Evolutionary conservation across 192 early-diverging fungal species (phyloP), one percentile per base, ranked within the genome.

Genomic region (Mortierella antarctica): DNA sequence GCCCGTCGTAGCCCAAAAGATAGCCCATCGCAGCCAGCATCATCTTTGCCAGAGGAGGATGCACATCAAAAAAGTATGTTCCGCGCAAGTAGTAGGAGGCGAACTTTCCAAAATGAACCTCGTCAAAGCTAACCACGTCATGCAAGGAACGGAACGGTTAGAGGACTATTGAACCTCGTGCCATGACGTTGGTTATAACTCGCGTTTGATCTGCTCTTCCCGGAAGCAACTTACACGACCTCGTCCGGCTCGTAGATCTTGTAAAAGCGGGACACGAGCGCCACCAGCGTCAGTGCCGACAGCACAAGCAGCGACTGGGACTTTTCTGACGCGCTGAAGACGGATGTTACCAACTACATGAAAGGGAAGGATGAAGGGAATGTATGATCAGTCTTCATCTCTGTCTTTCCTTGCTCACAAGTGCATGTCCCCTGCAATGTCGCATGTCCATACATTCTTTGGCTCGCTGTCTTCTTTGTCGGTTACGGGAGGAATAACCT

Each of bases 31-130:
- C 90, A 10, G 93, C 97, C 21, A 98, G 80, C 83, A 98, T 85
- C 83, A 99, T 83, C 73, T 98, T 98, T 52, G 95, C 97, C 51
- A 98, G 86, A 17, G 97, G 97, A 12, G 97, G 97, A 70, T 99
- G 97, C 20, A 99, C 96, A 73, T 99, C 97, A 86, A 99, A 99
- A 82, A 92, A 98, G 85, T 96, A 99, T 39, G 89, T 85, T 12
- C 95, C 83, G 12, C 91, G 88, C 44, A 99, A 76, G 66, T 99
- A 99, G 86, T 93, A 97, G 17, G 91, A 91, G 17, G 96, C 96
- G 76, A 99, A 99, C 82, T 99, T 99, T 58, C 98, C 98, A 88
- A 99, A 99, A 82, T 99, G 98, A 10, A 98, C 97, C 74, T 99
- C 98, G 82, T 99, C 98, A 82, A 99, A 99, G 0, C 94, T 95